Base-by-base conservation (phyloP, 805 yeast species). In the Candida jianshihensis region DNA sequence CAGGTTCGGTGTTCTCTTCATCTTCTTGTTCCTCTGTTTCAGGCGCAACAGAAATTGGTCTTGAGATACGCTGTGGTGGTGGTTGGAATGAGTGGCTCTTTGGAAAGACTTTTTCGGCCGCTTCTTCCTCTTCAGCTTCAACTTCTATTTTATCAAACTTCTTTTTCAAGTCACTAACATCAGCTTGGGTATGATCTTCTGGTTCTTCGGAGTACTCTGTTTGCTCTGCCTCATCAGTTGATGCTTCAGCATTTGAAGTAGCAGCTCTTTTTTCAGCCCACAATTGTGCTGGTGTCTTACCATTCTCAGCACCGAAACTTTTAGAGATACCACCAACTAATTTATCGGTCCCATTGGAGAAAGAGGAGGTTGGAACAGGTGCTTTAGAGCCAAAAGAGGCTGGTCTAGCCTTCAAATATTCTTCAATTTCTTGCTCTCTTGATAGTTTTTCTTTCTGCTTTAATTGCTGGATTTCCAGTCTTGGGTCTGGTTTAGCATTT, bases 201-300 rank as follows among this genome's bases (percentile, higher is more conserved):
- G 44, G 45, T 14, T 46, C 53, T 20, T 51, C 52, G 14, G 37
- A 40, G 29, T 47, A 50, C 6, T 41, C 40, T 11, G 34, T n/a
- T n/a, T n/a, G 51, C 5, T 54, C 57, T 12, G 52, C 44, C 28
- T 56, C 62, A 4, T 49, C 61, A 22, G 42, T 15, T 5, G 48
- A 35, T 12, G 50, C 48, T 21, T 58, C 48, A 11, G 55, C 21
- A 5, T 51, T 31, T 4, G 48, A 39, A 21, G 51, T 59, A 26
- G 54, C 44, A 12, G 52, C 44, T 34, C 52, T 72, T 33, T 87
- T 95, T 54, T 81, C 96, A 18, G 96, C 97, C 97, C 97, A 88
- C 20, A 85, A 51, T 63, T 88, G 96, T 20, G 96, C 96, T 18
- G 97, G 96, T 7, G 95, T 83, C 60, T 86, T 84, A 42, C 95